These are phyloP conservation scores for Rhizophagus sp. DNA, from an alignment of 192 early-diverging fungal genomes.

Conservation along the genomic window DNA sequence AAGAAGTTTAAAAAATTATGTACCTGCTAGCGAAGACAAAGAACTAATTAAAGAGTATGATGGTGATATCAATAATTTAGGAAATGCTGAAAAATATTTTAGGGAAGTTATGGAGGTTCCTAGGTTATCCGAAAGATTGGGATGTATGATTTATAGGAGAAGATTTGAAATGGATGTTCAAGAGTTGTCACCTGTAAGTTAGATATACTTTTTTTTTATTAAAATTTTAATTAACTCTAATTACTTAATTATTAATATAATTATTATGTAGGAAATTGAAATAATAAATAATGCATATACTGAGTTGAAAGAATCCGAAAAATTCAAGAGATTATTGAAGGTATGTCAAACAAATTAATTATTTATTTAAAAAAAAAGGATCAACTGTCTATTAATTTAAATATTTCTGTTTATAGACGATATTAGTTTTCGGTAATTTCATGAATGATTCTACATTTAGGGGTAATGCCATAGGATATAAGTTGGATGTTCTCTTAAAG, in stretches of 20 bases:
- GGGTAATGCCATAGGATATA: constrained; percentile 60
- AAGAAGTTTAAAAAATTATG: constrained; percentile 54
- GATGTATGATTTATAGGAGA: constrained; percentile 56
- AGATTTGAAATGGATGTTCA: constrained; percentile 50
- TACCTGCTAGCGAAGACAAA: constrained; percentile 55
- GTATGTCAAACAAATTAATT: constrained; percentile 34
- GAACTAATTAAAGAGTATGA: constrained; percentile 52
- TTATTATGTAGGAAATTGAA: constrained; percentile 44
- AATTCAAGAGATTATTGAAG: constrained; percentile 51
- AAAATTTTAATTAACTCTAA: background rate
- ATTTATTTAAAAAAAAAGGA: background rate
- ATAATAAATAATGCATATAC: constrained; percentile 46
- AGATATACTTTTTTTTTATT: background rate
- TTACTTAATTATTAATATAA: background rate
- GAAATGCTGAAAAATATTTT: constrained; percentile 61
- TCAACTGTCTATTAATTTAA: background rate
- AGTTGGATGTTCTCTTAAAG: constrained; percentile 56
- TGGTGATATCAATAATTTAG: constrained; percentile 47
- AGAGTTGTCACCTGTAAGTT: constrained; percentile 48
- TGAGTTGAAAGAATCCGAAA: constrained; percentile 45
- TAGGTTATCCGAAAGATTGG: constrained; percentile 50
- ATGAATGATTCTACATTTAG: constrained; percentile 56
- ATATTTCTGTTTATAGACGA: constrained; percentile 37
- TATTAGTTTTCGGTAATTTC: constrained; percentile 58
- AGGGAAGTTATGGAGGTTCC: constrained; percentile 52